phyloP scores from a whole-genome alignment of 768 basidiomycete genomes.

The Russula sp. region DNA sequence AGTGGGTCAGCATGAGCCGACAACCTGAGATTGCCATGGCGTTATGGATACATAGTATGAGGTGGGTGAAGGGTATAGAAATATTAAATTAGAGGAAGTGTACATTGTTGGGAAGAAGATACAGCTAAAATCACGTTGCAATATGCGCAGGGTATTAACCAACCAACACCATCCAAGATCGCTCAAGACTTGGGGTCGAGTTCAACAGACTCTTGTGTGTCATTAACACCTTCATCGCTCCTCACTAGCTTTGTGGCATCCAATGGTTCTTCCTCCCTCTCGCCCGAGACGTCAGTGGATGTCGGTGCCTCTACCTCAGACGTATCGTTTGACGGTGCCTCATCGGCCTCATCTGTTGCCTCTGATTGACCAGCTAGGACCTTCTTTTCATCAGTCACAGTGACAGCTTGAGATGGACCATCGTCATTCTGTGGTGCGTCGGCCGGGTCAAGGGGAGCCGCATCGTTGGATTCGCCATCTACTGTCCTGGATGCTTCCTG shows the following conservation, averaged over 20 bases:
- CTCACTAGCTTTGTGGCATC: not conserved
- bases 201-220: not conserved
- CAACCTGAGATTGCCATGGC: not conserved
- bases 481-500: not conserved
- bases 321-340: not conserved
- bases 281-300: not conserved
- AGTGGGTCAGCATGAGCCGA: not conserved
- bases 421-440: not conserved
- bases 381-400: conserved; percentile 6
- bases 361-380: conserved; percentile 1
- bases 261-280: not conserved
- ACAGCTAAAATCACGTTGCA: too few relatives aligned
- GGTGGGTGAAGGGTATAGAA: not conserved
- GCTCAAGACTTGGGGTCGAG: not conserved
- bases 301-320: not conserved
- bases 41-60: not conserved
- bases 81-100: not conserved
- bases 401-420: not conserved
- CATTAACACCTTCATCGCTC: not conserved
- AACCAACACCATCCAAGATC: not conserved
- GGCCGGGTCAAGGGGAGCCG: not conserved
- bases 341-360: not conserved
- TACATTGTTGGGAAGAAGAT: too few relatives aligned
- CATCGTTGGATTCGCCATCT: not conserved
- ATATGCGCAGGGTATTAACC: not conserved